Base-by-base conservation (phyloP, 257 asterid genomes). In the Solanum sparsipilum region DNA sequence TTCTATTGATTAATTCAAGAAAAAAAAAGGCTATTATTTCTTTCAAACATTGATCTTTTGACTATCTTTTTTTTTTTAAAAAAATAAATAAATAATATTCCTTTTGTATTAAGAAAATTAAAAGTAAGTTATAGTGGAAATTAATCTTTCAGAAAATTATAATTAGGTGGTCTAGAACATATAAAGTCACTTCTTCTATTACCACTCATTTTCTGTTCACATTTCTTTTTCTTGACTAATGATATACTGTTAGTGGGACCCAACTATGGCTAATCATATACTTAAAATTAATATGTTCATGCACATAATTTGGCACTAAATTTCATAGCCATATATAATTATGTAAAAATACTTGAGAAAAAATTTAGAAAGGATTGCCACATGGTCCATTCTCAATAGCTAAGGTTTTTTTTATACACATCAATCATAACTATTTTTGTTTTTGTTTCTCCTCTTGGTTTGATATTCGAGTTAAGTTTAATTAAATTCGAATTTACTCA, bases 231-330 rank as follows among this genome's bases (percentile, higher is more conserved):
- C 71, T 79, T 74, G 82, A 71, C 89, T 73, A 73, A 89, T 88
- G 83, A 11, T 90, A 7, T 89, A 84, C 46, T 87, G 46, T 58
- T 88, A 32, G 86, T 87, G 92, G 93, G 93, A 16, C 91, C 92
- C 84, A 31, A 25, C 35, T 91, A 88, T 89, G 88, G 85, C 86
- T 63, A 90, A 90, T 91, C 87, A 87, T 92, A 83, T 89, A 88
- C 11, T 16, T 34, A 9, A 46, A 44, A 46, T 23, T 6, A 25
- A 84, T 63, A 82, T 65, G 85, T 86, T 86, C 89, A 88, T 91
- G 86, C 91, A 90, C 87, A 87, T 84, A 90, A 91, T 91, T 32
- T 90, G 93, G 89, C 94, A 86, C 95, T 90, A 91, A 91, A 90
- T 85, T 79, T 90, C 91, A 89, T 81, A 83, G 70, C 16, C 3